A percentile compares a stretch with the other conserved stretches of the same genome.
These are phyloP conservation scores for Claviceps maximensis DNA, from an alignment of 2,329 filamentous ascomycete species.

Conservation along the genomic window DNA sequence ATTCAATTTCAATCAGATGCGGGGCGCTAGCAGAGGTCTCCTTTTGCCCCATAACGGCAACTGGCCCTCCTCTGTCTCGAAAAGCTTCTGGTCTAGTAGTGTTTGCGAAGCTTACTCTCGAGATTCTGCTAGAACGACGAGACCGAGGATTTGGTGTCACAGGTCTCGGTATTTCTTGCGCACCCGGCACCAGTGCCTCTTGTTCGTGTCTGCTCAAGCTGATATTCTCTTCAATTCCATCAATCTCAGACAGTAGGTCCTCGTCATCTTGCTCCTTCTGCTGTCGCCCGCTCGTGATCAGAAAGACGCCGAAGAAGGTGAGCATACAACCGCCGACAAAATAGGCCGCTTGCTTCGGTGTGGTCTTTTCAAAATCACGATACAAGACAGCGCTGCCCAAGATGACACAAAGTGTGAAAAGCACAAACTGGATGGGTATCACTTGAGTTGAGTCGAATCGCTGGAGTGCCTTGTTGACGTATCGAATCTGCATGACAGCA, in stretches of 20 bases:
- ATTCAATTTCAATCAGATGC: conserved; percentile 20
- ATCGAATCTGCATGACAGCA: conserved; percentile 92
- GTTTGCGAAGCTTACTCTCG: conserved; percentile 31
- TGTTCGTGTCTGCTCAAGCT: conserved; percentile 40
- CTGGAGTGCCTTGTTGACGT: conserved; percentile 78
- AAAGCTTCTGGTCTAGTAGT: conserved; percentile 23
- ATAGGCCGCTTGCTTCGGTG: conserved; percentile 58
- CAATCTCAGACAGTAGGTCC: conserved; percentile 38
- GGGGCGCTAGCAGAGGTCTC: conserved; percentile 19
- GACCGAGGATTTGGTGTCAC: conserved; percentile 21
- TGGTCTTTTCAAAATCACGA: conserved; percentile 82
- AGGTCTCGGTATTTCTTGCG: conserved; percentile 9
- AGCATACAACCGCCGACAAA: conserved; percentile 84
- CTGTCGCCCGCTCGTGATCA: conserved; percentile 78
- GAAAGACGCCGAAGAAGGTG: conserved; percentile 93
- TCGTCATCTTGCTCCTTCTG: conserved; percentile 44
- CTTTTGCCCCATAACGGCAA: conserved; percentile 20
- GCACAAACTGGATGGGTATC: conserved; percentile 93
- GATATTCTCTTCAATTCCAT: conserved; percentile 51
- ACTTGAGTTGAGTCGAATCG: conserved; percentile 95
- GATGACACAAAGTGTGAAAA: conserved; percentile 93
- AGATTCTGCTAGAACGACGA: conserved; percentile 35
- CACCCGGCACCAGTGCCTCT: conserved; percentile 6
- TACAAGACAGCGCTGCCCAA: conserved; percentile 87
- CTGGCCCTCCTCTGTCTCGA: conserved; percentile 19